Percentiles rank a stretch among this genome's conserved stretches.
phyloP scores from a whole-genome alignment of 768 basidiomycete genomes.

The Tylopilus felleus region DNA sequence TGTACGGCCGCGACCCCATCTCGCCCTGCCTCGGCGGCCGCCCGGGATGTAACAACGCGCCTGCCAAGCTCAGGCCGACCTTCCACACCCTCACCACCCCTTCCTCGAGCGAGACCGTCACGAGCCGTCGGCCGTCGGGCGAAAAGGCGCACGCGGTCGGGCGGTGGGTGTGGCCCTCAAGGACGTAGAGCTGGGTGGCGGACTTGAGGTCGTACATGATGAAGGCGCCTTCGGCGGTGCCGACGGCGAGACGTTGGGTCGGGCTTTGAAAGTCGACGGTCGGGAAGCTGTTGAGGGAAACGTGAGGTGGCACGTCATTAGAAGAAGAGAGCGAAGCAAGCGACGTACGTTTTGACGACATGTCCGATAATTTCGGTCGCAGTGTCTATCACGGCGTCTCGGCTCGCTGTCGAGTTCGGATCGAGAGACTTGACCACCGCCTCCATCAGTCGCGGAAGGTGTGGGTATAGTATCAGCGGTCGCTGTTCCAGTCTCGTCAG shows the following conservation, averaged over 20 bases:
- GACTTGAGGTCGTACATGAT: constrained; percentile 97
- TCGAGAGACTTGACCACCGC: constrained; percentile 96
- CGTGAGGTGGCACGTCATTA: not conserved
- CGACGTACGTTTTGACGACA: constrained; percentile 83
- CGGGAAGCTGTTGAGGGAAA: constrained; percentile 61
- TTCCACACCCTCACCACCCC: constrained; percentile 90
- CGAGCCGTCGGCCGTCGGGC: constrained; percentile 85
- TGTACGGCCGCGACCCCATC: constrained; percentile 81
- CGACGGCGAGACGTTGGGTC: constrained; percentile 87
- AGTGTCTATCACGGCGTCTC: constrained; percentile 84
- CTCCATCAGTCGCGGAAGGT: constrained; percentile 83
- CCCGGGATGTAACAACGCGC: constrained; percentile 81
- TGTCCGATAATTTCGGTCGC: constrained; percentile 94
- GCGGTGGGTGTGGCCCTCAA: constrained; percentile 84
- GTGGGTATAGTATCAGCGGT: constrained; percentile 79
- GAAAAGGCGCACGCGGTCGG: constrained; percentile 89
- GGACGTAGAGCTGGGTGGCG: constrained; percentile 89
- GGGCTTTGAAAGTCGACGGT: constrained; percentile 90
- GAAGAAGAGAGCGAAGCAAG: not conserved
- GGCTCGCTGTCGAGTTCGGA: constrained; percentile 72
- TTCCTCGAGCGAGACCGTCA: constrained; percentile 86
- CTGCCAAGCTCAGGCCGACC: constrained; percentile 84
- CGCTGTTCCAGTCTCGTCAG: constrained; percentile 43
- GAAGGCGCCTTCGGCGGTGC: constrained; percentile 90
- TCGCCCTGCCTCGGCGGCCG: constrained; percentile 89